Evolutionary conservation across 768 basidiomycete genomes (phyloP), one percentile per base, ranked within the genome.

Genomic region (Mycena chlorophos): DNA sequence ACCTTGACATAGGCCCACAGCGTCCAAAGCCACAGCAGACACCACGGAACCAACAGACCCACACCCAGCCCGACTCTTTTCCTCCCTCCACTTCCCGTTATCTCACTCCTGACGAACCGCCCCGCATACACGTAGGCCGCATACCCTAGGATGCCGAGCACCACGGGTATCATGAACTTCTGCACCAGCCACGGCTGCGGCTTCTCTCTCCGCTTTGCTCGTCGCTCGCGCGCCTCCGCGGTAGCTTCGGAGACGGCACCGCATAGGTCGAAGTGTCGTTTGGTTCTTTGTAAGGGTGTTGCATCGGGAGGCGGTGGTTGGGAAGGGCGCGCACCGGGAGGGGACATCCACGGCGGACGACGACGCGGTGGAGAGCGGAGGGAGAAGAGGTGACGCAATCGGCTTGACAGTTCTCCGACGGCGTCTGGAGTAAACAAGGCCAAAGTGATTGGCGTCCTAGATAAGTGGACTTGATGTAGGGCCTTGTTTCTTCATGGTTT

Each of bases 1-100:
- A 91, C 92, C 79, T 81, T 84, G 20, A 79, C 52, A 71, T 95
- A 96, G 14, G 86, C 80, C 92, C 92, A 94, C 0, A 86, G 40
- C 77, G 84, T 78, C 81, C 92, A 82, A n/a, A 86, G 58, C 43
- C 81, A 82, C 20, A 95, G 65, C 4, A 89, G 54, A 31, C 71
- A 73, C 64, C 86, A 94, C 1, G 86, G 78, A 2, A 80, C 76
- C 49, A 94, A 66, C 54, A 89, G 78, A 3, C 75, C 84, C 56
- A 90, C 92, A 94, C n/a, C 23, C 48, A 2, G 25, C 40, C 5
- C 28, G 39, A 23, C 6, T 45, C 19, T 20, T 25, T 16, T 47
- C 27, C 20, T 30, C 37, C 27, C 26, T 29, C 40, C 1, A 30
- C 79, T 84, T 45, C 74, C 66, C 59, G 72, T 71, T n/a, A 94